phyloP scores from a whole-genome alignment of 164 flowering plant genomes.

The Vitis labrusca region DNA sequence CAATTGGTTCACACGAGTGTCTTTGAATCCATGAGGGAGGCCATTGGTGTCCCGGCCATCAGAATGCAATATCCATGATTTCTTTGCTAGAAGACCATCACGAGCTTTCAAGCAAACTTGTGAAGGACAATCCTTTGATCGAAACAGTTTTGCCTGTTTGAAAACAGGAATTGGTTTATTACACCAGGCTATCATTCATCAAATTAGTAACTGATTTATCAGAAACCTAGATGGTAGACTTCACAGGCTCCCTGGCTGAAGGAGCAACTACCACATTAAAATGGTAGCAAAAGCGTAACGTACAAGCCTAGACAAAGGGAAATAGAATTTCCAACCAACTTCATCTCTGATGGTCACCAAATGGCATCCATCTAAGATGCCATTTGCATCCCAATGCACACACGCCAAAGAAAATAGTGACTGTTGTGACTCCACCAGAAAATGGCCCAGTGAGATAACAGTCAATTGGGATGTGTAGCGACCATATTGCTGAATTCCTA shows the following conservation, averaged over 20 bases:
- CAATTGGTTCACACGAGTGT: not conserved
- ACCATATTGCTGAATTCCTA: not conserved
- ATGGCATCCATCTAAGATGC: not conserved
- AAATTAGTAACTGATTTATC: not conserved
- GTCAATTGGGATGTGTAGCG: not conserved
- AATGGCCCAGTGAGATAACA: too few species aligned
- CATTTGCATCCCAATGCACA: not conserved
- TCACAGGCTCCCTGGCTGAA: not conserved
- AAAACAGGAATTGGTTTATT: not conserved
- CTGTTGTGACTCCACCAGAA: too few species aligned
- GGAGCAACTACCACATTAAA: not conserved
- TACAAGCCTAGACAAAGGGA: not conserved
- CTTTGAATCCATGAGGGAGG: constrained; percentile 31
- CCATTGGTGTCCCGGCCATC: constrained; percentile 1
- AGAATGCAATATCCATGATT: constrained; percentile 17
- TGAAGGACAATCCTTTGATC: constrained; percentile 31
- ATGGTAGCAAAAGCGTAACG: not conserved
- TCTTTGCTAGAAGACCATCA: constrained; percentile 16
- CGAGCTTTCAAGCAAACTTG: constrained; percentile 19
- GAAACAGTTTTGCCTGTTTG: constrained; percentile 32
- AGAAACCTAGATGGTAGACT: not conserved
- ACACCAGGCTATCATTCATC: not conserved
- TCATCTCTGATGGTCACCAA: not conserved
- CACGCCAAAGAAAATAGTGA: not conserved
- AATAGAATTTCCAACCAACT: not conserved